Conservation (phyloP, 495 filamentous ascomycete species). For the Xylaria longipes region DNA sequence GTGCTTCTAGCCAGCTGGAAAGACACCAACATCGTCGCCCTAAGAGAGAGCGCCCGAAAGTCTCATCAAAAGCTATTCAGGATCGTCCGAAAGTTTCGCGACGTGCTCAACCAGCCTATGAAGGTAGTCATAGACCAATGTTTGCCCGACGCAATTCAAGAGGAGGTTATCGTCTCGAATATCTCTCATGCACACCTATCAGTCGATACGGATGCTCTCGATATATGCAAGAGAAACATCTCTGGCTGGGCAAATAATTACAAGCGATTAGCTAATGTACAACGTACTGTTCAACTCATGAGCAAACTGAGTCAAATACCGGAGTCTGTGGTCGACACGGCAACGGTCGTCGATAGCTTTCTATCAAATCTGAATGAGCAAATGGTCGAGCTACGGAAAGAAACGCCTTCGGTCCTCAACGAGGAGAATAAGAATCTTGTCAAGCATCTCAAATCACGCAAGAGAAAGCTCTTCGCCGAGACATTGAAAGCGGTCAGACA, state of each 20-base stretch:
- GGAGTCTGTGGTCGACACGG: constrained; percentile 58
- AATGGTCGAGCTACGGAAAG: constrained; percentile 74
- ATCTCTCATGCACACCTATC: constrained; percentile 9
- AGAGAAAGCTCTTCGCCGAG: constrained; percentile 90
- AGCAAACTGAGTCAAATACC: constrained; percentile 56
- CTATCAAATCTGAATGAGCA: constrained; percentile 67
- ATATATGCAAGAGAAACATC: constrained; percentile 59
- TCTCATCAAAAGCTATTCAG: constrained; percentile 94
- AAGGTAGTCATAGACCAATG: constrained; percentile 67
- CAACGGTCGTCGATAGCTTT: constrained; percentile 69
- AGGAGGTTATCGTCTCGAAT: constrained; percentile 25
- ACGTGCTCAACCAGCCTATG: constrained; percentile 73
- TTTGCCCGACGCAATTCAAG: constrained; percentile 59
- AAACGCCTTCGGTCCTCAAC: constrained; percentile 76
- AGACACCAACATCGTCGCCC: constrained; percentile 88
- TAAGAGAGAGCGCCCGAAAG: constrained; percentile 84
- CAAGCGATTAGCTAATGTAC: constrained; percentile 71
- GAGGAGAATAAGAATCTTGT: constrained; percentile 82
- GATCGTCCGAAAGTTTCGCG: constrained; percentile 85
- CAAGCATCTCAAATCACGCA: constrained; percentile 86
- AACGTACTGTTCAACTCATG: constrained; percentile 63
- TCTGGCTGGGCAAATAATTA: constrained; percentile 66
- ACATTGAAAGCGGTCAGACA: constrained; percentile 78
- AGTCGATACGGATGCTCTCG: constrained; percentile 53
- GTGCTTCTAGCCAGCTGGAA: constrained; percentile 93